Base-by-base conservation (phyloP, 805 yeast genomes). In the Candida corydali region DNA sequence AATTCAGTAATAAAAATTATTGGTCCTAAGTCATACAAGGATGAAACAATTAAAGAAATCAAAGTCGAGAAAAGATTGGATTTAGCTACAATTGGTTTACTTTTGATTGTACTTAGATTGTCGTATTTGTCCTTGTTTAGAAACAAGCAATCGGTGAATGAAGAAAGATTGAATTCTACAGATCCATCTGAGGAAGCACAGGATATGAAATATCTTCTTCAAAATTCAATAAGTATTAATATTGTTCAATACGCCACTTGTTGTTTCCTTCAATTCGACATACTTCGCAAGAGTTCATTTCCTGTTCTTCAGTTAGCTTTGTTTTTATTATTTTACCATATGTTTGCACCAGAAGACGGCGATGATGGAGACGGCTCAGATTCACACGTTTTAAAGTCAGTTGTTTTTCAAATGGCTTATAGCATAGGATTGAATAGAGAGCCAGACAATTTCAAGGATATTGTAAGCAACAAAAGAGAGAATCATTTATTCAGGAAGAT, bases 401-500 rank as follows among this genome's bases (percentile, higher is more conserved):
- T 54, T 24, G 35, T 66, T 17, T 43, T 65, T 8, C 62, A 62
- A 36, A 65, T 66, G 68, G 69, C 73, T 1, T 57, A 56, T 36
- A 46, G 59, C 2, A 42, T 66, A 8, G 73, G 73, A 1, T 46
- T 64, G 17, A 59, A 67, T 45, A 47, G 73, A 12, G 73, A 67
- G 15, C 71, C 71, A 0, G 61, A 59, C 19, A 57, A 54, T 14
- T 57, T 59, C 29, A 39, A 47, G 0, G 52, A 49, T 17, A 38
- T 51, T 3, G 45, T 51, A 16, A 41, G 46, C 7, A 53, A 55
- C 19, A 61, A 50, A 37, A 46, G 51, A 11, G 38, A 48, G 10
- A 63, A 68, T 18, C 73, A 75, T 43, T 47, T 78, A 3, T 68
- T 76, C 66, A 64, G 86, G 47, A 78, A 76, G 45, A 65, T 78